Base-by-base conservation (phyloP, 495 filamentous ascomycete species). In the Opeltia flavorubescens region DNA sequence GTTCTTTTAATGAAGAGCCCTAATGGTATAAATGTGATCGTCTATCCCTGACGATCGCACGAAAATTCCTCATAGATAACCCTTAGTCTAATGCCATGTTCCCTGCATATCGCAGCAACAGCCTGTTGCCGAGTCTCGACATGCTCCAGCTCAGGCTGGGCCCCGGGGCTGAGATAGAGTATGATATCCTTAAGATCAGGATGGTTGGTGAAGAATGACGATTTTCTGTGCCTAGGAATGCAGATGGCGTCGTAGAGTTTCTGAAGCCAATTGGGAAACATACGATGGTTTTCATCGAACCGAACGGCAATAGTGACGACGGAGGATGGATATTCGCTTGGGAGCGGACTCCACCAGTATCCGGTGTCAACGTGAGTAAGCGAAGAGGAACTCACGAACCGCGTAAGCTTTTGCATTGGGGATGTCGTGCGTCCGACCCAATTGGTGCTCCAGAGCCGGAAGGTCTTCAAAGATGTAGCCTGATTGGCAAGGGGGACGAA, bases 321-420 rank as follows among this genome's bases (percentile, higher is more conserved):
- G 13, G 52, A 44, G 20, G 31, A 23, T 12, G 52, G 52, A 2
- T 51, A 49, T 12, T 50, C 48, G 17, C 43, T 23, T 8, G 50
- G 50, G 20, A 51, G 18, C 11, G 49, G 25, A 13, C 29, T 31
- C 35, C 49, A 55, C 13, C 21, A 35, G 18, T 44, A 44, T 20
- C 31, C 15, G 13, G 44, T 38, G 45, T 55, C 52, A 11, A 55
- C 27, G 23, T 49, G 41, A 30, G 30, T 46, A 1, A 55, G 49
- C 21, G 17, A 36, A n/a, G 52, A 55, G 8, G 45, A 41, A 17
- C 28, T 27, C 2, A 55, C 21, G 21, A 48, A 51, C 17, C 44
- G 39, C 17, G 36, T 30, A 17, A 45, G 7, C n/a, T 45, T 42
- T 20, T 44, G 15, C 45, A 43, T 44, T 39, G 24, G n/a, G 24